Conservation (phyloP, 2,329 filamentous ascomycete species). For the Neonectria neomacrospora region DNA sequence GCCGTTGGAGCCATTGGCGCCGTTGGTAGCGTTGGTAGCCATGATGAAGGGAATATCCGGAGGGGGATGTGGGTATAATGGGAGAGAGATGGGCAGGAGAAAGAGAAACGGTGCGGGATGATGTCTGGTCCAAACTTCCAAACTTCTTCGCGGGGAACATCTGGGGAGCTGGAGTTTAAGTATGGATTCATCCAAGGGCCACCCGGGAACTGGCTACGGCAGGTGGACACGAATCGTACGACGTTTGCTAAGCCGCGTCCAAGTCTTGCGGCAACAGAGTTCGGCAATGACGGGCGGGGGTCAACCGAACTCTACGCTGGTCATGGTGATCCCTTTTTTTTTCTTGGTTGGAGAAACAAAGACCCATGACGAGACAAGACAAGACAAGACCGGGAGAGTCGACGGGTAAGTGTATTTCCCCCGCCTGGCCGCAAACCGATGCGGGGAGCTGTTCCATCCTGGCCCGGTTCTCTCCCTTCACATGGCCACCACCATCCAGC, state of each 20-base stretch:
- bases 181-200: neutral
- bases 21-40: slow-evolving; percentile 31
- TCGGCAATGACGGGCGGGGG: slow-evolving; percentile 27
- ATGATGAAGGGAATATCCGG: slow-evolving; percentile 22
- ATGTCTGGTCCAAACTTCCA: neutral
- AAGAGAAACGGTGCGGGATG: neutral
- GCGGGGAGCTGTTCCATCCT: neutral
- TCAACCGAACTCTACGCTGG: neutral
- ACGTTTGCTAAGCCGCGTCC: neutral
- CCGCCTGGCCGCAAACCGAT: slow-evolving; percentile 7
- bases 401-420: slow-evolving; percentile 33
- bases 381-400: neutral
- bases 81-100: neutral
- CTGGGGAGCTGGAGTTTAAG: slow-evolving; percentile 9
- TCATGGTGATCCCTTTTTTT: neutral
- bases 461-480: neutral
- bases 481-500: neutral
- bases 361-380: neutral
- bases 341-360: slow-evolving; percentile 13
- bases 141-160: neutral
- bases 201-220: neutral
- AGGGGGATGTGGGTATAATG: neutral
- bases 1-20: slow-evolving; percentile 16
- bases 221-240: slow-evolving; percentile 29
- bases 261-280: slow-evolving; percentile 22